Base-by-base conservation (phyloP, 148 eudicot genomes). In the Amaranthus palmeri region DNA sequence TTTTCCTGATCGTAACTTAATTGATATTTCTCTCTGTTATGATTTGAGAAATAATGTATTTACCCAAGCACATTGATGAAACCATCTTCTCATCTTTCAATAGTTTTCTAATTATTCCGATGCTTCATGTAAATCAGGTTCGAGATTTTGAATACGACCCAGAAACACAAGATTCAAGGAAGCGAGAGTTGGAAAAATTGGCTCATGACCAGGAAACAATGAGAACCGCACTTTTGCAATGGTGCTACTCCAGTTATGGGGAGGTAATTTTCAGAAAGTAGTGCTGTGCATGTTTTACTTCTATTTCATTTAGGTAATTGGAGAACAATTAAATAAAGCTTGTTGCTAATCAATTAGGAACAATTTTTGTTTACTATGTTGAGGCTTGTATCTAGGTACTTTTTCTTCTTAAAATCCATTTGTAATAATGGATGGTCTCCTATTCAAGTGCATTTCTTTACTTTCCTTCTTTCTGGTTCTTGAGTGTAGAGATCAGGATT, bases 161-260 rank as follows among this genome's bases (percentile, higher is more conserved):
- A 10, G 99, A 92, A 76, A 88, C 99, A 68, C 97, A 92, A 79
- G 96, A 92, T 55, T 80, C 85, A 51, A 71, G 84, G 77, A 95
- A 90, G 82, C 91, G 88, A 82, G 99, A 95, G 84, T 58, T 90
- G 69, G 96, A 90, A 72, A 95, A 88, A 72, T 70, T 95, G 82
- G 61, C 72, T 76, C 92, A 82, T 66, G 97, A 95, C 71, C 99
- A 95, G 80, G 99, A 95, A 50, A 15, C 90, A 45, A 65, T 90
- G 66, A 84, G 93, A 87, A 90, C 85, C 78, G 85, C 96, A 78
- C 89, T 95, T 53, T 76, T 90, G 79, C 99, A 90, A 65, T 95
- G 99, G 99, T 95, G 97, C 78, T 92, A 92, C 77, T 83, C 93
- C 73, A 95, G 99, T 79, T 95, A 95, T 68, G 99, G 97, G 42